Conservation (phyloP, 345 rosid genomes). For the Moringa oleifera region DNA sequence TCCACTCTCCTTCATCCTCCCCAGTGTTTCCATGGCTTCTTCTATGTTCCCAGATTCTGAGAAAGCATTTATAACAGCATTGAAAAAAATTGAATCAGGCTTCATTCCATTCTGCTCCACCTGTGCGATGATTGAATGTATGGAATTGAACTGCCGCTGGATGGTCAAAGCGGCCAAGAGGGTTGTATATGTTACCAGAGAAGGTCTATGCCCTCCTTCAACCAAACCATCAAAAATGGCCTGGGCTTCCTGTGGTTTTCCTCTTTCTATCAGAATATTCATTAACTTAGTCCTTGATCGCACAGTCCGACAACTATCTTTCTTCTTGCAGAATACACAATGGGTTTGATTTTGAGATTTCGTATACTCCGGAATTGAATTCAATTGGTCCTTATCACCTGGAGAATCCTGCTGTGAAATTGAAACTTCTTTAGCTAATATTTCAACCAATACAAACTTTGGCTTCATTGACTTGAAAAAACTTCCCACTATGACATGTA, state of each 20-base stretch:
- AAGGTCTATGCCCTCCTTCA: slow-evolving; percentile 48
- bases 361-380: neutral
- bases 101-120: slow-evolving; percentile 42
- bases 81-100: slow-evolving; percentile 48
- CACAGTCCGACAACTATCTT: slow-evolving; percentile 45
- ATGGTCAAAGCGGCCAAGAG: slow-evolving; percentile 55
- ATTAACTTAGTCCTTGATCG: slow-evolving; percentile 52
- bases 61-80: slow-evolving; percentile 60
- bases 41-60: slow-evolving; percentile 57
- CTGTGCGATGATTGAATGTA: slow-evolving; percentile 39
- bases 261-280: slow-evolving; percentile 45
- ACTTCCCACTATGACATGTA: too few relatives aligned
- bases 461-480: neutral
- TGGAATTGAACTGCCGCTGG: slow-evolving; percentile 43
- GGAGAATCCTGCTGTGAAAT: neutral
- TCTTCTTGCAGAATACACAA: slow-evolving; percentile 32
- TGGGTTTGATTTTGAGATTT: neutral
- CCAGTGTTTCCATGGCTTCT: slow-evolving; percentile 38
- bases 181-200: slow-evolving; percentile 50
- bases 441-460: neutral
- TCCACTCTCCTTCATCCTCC: slow-evolving; percentile 58
- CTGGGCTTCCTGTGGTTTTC: slow-evolving; percentile 49
- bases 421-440: too few relatives aligned
- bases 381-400: neutral
- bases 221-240: slow-evolving; percentile 37